phyloP scores from a whole-genome alignment of 768 basidiomycete genomes.

The Austroboletus festivus region DNA sequence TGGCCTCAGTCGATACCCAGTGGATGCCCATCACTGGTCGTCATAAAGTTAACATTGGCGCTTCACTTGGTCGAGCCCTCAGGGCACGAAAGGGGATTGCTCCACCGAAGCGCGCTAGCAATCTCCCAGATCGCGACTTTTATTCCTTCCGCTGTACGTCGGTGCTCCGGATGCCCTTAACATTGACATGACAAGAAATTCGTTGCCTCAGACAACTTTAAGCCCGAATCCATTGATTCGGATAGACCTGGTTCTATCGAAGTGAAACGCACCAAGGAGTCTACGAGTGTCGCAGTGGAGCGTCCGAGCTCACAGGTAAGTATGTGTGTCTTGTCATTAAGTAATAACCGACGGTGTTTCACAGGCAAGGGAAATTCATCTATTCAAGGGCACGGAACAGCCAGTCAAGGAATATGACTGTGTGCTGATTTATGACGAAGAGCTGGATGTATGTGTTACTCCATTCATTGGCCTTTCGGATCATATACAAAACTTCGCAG shows the following conservation, averaged over 20 bases:
- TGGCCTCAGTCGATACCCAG: slow-evolving; percentile 42
- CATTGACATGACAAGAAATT: slow-evolving; percentile 1
- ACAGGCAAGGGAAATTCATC: slow-evolving; percentile 51
- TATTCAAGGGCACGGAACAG: slow-evolving; percentile 57
- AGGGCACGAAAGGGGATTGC: slow-evolving; percentile 62
- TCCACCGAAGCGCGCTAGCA: slow-evolving; percentile 36
- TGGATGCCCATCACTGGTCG: slow-evolving; percentile 63
- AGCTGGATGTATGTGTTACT: slow-evolving; percentile 50
- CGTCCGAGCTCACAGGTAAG: slow-evolving; percentile 62
- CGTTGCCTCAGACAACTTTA: slow-evolving; percentile 61
- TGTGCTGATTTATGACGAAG: slow-evolving; percentile 78
- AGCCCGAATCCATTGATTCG: slow-evolving; percentile 66
- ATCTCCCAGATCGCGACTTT: slow-evolving; percentile 63
- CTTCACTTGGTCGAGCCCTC: slow-evolving; percentile 60
- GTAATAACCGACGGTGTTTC: not conserved
- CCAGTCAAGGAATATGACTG: slow-evolving; percentile 70
- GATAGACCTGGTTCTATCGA: slow-evolving; percentile 65
- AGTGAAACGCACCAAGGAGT: slow-evolving; percentile 52
- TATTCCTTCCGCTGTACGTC: slow-evolving; percentile 74
- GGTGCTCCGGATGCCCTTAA: not conserved
- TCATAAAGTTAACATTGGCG: slow-evolving; percentile 57
- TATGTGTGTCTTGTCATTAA: not conserved
- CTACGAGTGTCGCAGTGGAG: slow-evolving; percentile 55
- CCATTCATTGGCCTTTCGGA: not conserved
- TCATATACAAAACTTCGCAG: slow-evolving; percentile 36